phyloP scores from a whole-genome alignment of 305 asterid species.

The Ajuga reptans region DNA sequence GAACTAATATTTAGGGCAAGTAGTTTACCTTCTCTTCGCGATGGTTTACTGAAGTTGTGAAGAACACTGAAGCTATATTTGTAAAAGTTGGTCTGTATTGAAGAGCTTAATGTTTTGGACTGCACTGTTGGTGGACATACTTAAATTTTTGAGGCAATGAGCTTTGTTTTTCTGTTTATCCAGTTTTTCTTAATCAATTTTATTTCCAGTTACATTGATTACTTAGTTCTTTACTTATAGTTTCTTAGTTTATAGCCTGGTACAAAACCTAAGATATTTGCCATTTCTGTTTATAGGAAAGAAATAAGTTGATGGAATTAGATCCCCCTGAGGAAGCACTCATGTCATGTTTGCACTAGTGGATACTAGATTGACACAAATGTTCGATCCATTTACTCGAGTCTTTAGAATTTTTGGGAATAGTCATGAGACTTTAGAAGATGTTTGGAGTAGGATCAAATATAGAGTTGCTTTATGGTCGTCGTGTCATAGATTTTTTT shows the following conservation, averaged over 20 bases:
- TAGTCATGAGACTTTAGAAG: too few relatives aligned
- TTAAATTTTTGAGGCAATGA: neutral
- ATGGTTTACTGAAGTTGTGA: slow-evolving; percentile 4
- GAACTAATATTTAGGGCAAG: neutral
- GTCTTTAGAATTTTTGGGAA: too few relatives aligned
- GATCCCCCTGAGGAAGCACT: neutral
- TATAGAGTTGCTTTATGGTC: too few relatives aligned
- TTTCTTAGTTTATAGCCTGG: neutral
- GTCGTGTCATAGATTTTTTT: too few relatives aligned
- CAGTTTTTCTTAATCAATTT: neutral
- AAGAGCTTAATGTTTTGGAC: neutral
- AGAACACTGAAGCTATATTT: neutral
- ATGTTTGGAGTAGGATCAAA: too few relatives aligned
- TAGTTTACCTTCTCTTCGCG: neutral
- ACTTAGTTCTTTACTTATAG: neutral
- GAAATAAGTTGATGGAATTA: neutral
- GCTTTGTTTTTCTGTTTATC: neutral
- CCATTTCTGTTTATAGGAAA: neutral
- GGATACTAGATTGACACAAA: neutral
- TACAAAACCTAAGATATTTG: neutral
- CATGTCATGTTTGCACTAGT: neutral
- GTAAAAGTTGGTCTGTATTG: neutral
- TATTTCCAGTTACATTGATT: neutral
- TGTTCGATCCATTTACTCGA: neutral
- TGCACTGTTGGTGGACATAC: neutral